These are phyloP conservation scores for Euphorbia peplus DNA, from an alignment of 345 rosid genomes.

Conservation along the genomic window DNA sequence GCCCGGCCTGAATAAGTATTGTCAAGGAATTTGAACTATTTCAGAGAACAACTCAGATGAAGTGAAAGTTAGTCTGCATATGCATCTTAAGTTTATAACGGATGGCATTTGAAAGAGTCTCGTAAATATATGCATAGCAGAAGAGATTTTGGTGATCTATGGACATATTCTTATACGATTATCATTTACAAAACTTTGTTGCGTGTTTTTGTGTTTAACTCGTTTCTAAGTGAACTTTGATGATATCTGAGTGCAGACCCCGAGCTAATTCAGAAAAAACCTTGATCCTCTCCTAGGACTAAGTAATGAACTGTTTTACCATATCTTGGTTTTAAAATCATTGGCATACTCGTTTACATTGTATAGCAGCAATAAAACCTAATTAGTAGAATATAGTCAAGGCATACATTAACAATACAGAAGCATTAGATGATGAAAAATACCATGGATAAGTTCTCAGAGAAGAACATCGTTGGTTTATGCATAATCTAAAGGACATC, in stretches of 20 bases:
- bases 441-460: neutral
- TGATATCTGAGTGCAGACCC: neutral
- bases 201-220: too few relatives aligned
- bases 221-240: too few relatives aligned
- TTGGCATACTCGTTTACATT: neutral
- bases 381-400: neutral
- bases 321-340: neutral
- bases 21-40: conserved; percentile 8
- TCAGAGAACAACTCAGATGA: conserved; percentile 1
- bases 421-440: neutral
- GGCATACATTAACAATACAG: neutral
- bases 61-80: neutral
- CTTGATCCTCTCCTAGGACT: neutral
- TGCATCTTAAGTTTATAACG: neutral
- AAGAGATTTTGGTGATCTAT: neutral
- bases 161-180: neutral
- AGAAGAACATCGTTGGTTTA: neutral
- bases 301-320: neutral
- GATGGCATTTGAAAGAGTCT: neutral
- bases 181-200: neutral
- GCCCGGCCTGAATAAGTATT: conserved; percentile 44
- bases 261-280: neutral
- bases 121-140: neutral
- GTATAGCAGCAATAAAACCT: neutral
- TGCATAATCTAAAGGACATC: neutral